These are phyloP conservation scores for Jaltomata sinuosa DNA, from an alignment of 257 asterid species.

Conservation along the genomic window DNA sequence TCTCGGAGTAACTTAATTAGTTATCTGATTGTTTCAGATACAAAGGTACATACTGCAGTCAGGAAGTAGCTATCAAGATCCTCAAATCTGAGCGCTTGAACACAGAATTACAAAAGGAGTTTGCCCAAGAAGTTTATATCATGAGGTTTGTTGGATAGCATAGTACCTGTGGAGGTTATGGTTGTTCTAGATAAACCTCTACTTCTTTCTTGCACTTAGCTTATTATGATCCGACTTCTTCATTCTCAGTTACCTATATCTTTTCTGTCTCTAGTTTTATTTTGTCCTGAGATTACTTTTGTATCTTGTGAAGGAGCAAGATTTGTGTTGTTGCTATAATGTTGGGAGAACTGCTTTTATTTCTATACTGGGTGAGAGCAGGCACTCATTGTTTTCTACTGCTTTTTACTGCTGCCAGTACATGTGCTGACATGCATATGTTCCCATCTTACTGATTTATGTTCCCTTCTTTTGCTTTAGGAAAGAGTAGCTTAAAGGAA, in stretches of 20 bases:
- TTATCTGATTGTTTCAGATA: slow-evolving; percentile 39
- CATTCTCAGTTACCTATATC: neutral
- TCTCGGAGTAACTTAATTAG: slow-evolving; percentile 3
- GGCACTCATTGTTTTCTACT: neutral
- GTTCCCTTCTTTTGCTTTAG: neutral
- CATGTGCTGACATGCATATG: neutral
- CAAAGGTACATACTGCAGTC: slow-evolving; percentile 80
- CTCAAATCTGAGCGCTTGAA: slow-evolving; percentile 86
- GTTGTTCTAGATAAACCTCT: neutral
- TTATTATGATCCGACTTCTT: neutral
- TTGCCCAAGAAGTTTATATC: slow-evolving; percentile 93
- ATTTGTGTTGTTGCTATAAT: neutral
- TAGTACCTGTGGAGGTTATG: neutral
- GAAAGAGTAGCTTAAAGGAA: neutral
- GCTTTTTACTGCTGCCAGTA: neutral
- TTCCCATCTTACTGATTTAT: neutral
- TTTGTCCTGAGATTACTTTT: neutral
- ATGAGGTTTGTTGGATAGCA: slow-evolving; percentile 59
- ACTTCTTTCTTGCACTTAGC: neutral
- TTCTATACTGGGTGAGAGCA: neutral
- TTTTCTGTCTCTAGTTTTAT: neutral
- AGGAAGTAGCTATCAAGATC: slow-evolving; percentile 94
- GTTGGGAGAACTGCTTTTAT: neutral
- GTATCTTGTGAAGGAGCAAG: neutral
- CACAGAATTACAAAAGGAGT: slow-evolving; percentile 82